Base-by-base conservation (phyloP, 2,329 filamentous ascomycete genomes). In the Fonsecaea pedrosoi region DNA sequence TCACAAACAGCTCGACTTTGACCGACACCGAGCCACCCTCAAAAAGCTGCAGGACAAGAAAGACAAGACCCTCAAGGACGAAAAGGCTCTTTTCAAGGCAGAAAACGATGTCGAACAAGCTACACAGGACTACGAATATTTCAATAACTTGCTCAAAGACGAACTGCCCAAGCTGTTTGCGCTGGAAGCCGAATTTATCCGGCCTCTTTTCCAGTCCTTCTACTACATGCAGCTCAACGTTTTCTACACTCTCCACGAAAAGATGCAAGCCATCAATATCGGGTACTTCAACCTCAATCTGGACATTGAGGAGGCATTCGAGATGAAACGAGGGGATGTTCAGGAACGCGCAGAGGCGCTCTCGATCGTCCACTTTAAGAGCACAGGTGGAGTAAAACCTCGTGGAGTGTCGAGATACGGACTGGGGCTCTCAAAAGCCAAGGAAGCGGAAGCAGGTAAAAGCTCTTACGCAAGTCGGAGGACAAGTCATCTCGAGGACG, bases 151-250 rank as follows among this genome's bases (percentile, higher is more conserved):
- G 60, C 86, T 99, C 69, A 99, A 99, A 82, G 92, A 96, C 18
- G 95, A 99, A 81, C 83, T 99, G 70, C 95, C 95, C 34, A 92
- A 93, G 79, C 86, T 99, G 10, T 99, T 99, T 79, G 79, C 83
- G 7, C 87, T 99, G 18, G 95, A 99, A 79, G 87, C 90, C 70
- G 91, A 98, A 78, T 98, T 99, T 78, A 99, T 99, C 78, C 90
- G 92, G 73, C 95, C 95, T 2, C 87, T 99, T 7, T 99, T 99
- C 85, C 95, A 98, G 78, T 96, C 92, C 9, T 99, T 99, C 82
- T 99, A 99, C 82, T 99, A 98, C 84, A 99, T 99, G 95, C 95
- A 99, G 80, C 87, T 99, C 71, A 99, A 99, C 79, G 92, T 99
- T 71, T 99, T 98, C 79, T 99, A 99, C 81, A 99, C 95, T 0